Evolutionary conservation across 108 stramenopile genomes (phyloP), one percentile per base, ranked within the genome.

Genomic region (Cyclotella choctawhatcheeana): DNA sequence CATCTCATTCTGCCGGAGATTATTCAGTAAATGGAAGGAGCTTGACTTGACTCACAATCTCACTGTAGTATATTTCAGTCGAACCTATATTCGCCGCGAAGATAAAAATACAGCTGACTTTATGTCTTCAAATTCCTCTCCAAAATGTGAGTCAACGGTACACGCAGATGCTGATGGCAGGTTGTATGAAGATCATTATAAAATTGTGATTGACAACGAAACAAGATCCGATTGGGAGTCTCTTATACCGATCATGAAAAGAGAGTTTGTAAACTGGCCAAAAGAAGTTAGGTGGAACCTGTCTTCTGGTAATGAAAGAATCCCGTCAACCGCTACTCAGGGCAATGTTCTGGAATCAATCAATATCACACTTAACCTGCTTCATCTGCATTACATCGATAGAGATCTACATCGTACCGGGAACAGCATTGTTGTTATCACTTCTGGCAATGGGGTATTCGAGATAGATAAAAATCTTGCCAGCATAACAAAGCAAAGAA

Each of bases 331-430:
- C 26, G 97, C 99, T 52, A 80, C 88, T 34, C 92, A 97, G 58
- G 99, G 99, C 0, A 99, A 99, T 66, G 67, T 97, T 35, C 71
- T 99, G 5, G 97, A 99, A 78, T 97, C 99, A 6, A 88, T 99
- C 77, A 99, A 99, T 65, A 88, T 97, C 6, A 94, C 96, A n/a
- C 82, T 98, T 14, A 99, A 99, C 68, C 79, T 98, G 17, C 87
- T 99, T 25, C 94, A 98, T 58, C 95, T 90, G 62, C 98, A 99
- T 82, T 97, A 90, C 69, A 76, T 99, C 64, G 98, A 98, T 62
- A 81, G 98, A 16, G 98, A 98, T 73, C 79, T 99, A 17, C 85
- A 85, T 64, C 71, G 97, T 52, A 96, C 96, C 5, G 99, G 99
- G 6, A 97, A 99, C 48, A 89, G 87, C 26, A 95, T 99, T 58